Percentiles rank a stretch among this genome's conserved stretches.
Conservation (phyloP, 2,329 filamentous ascomycete genomes). For the Hymenoscyphus albidus region DNA sequence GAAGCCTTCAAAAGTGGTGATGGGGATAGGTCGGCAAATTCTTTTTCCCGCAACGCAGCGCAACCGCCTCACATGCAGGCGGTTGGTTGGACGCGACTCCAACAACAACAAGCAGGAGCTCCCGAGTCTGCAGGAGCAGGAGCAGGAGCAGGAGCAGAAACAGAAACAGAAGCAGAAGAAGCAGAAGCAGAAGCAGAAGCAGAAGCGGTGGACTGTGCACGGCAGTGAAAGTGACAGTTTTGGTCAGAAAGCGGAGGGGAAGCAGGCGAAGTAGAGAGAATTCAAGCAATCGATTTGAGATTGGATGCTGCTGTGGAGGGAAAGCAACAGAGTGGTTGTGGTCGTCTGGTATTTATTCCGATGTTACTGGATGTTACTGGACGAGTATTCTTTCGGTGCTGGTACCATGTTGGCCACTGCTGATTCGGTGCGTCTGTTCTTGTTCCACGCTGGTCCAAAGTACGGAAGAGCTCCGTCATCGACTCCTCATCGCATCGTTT, state of each 20-base stretch:
- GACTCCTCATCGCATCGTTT: conserved; percentile 1
- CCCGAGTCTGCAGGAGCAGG: neutral
- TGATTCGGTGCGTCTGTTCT: neutral
- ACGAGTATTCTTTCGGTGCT: neutral
- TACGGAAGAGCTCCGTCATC: neutral
- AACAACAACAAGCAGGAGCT: conserved; percentile 1
- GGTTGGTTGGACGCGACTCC: neutral
- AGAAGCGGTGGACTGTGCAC: neutral
- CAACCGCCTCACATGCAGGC: neutral
- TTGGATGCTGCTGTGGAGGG: neutral
- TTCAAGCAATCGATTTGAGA: neutral
- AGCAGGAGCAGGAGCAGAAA: neutral
- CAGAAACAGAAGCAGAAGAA: too few relatives aligned
- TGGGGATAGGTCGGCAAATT: neutral
- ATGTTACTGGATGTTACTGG: neutral
- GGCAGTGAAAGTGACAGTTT: neutral
- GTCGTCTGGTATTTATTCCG: conserved; percentile 2
- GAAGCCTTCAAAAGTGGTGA: neutral
- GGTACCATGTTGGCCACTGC: neutral
- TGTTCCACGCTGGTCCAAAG: neutral
- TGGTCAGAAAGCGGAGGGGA: neutral
- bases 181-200: too few relatives aligned
- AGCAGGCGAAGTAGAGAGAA: neutral
- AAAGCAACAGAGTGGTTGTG: neutral
- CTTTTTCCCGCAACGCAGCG: neutral